Evolutionary conservation across 148 eudicot species (phyloP).

Genomic region (Rhododendron henanense): DNA sequence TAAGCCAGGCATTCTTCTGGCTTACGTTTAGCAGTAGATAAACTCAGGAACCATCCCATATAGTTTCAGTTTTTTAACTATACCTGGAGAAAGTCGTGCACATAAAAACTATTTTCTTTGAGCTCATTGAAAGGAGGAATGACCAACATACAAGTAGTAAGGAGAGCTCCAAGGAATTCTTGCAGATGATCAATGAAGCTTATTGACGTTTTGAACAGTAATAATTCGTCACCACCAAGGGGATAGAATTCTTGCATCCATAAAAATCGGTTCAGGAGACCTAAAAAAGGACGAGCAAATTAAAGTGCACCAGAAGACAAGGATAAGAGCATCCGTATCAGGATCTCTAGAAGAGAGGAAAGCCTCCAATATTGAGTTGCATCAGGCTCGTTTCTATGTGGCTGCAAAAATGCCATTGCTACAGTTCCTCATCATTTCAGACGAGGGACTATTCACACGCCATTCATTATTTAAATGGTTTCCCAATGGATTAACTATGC

Average conservation of each 20-base stretch:
- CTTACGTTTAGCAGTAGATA: not conserved
- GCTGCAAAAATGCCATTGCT: not conserved
- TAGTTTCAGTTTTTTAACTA: not conserved
- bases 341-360: not conserved
- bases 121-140: conserved; percentile 62
- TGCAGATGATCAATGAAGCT: conserved; percentile 93
- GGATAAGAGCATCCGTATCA: not conserved
- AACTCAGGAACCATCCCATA: not conserved
- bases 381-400: not conserved
- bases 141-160: conserved; percentile 69
- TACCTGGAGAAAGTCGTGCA: conserved; percentile 66
- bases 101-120: conserved; percentile 45
- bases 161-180: conserved; percentile 79
- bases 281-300: conserved; percentile 19
- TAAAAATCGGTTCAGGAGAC: conserved; percentile 70
- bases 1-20: not conserved
- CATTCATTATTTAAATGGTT: too few species aligned
- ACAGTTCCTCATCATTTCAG: not conserved
- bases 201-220: conserved; percentile 75
- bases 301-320: conserved; percentile 1
- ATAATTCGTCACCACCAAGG: conserved; percentile 43
- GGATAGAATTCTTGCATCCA: conserved; percentile 91
- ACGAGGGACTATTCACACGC: too few species aligned
- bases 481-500: not conserved
- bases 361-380: not conserved